Evolutionary conservation across 1,284 basidiomycete species (phyloP).

Genomic region (Ceratobasidium sp.): DNA sequence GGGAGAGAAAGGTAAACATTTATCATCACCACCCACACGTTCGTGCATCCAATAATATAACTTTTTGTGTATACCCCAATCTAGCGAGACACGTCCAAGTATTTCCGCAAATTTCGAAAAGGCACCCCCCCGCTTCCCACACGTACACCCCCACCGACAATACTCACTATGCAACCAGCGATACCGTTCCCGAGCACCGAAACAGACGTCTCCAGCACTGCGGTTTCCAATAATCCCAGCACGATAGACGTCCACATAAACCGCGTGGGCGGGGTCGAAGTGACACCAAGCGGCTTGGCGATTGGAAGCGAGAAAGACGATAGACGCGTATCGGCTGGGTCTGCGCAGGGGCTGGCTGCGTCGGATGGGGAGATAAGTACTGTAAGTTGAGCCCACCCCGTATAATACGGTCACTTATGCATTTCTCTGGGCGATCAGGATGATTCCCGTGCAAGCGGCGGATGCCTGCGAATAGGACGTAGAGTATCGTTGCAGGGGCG

Average conservation of each 20-base stretch:
- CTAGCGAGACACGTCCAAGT: constrained; percentile 75
- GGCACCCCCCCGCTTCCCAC: constrained; percentile 28
- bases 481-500: constrained; percentile 44
- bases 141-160: constrained; percentile 34
- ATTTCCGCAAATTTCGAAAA: constrained; percentile 60
- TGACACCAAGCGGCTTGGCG: neutral
- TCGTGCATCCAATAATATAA: too few relatives aligned
- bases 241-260: neutral
- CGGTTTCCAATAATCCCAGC: neutral
- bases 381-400: neutral
- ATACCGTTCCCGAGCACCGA: constrained; percentile 36
- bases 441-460: neutral
- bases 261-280: neutral
- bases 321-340: neutral
- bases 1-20: constrained; percentile 64
- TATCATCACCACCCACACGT: neutral
- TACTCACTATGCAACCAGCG: neutral
- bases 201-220: neutral
- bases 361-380: constrained; percentile 6
- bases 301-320: neutral
- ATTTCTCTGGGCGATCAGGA: constrained; percentile 32
- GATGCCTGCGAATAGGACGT: constrained; percentile 24
- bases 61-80: neutral
- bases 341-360: neutral
- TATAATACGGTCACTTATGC: neutral